Conservation (phyloP, 345 rosid species). For the Fremontodendron californicum region DNA sequence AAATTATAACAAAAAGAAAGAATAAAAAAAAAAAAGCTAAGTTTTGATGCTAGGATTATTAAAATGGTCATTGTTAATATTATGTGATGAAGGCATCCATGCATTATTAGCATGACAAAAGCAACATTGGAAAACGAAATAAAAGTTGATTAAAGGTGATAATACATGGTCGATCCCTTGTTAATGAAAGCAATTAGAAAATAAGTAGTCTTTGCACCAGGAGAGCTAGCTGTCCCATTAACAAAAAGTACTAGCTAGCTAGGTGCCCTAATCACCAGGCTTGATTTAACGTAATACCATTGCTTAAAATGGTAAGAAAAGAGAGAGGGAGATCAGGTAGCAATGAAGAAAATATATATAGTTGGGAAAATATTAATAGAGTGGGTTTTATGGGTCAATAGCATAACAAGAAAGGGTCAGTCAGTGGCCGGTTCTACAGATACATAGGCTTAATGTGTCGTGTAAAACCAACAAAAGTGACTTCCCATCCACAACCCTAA, state of each 20-base stretch:
- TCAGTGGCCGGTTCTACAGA: constrained; percentile 34
- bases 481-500: constrained; percentile 64
- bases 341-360: too few relatives aligned
- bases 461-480: constrained; percentile 76
- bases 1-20: not conserved
- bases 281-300: constrained; percentile 49
- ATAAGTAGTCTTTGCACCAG: constrained; percentile 20
- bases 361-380: not conserved
- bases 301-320: constrained; percentile 21
- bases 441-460: constrained; percentile 38
- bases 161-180: constrained; percentile 22
- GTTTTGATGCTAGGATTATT: not conserved
- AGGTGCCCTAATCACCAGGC: constrained; percentile 25
- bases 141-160: constrained; percentile 3
- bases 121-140: constrained; percentile 1
- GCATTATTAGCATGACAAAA: not conserved
- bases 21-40: not conserved
- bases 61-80: not conserved
- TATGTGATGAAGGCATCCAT: not conserved
- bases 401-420: constrained; percentile 33
- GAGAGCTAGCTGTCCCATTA: constrained; percentile 43
- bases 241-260: constrained; percentile 1
- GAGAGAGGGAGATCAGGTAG: not conserved
- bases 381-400: constrained; percentile 25
- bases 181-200: constrained; percentile 3